Conservation (phyloP, 129 eudicot genomes). For the Chrysanthemum seticuspe region DNA sequence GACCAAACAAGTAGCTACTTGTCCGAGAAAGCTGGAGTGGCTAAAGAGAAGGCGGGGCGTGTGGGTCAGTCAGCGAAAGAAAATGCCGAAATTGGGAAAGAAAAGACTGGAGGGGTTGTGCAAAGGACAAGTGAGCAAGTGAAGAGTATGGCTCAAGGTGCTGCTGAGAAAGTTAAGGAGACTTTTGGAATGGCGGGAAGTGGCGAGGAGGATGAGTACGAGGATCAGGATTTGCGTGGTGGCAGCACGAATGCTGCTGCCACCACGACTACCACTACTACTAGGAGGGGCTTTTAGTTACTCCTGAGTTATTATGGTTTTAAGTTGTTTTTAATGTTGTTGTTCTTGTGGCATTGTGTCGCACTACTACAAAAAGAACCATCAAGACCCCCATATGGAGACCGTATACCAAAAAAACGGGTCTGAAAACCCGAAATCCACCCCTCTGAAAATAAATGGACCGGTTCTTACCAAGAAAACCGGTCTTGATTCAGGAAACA, state of each 20-base stretch:
- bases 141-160: slow-evolving; percentile 63
- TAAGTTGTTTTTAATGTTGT: neutral
- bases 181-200: slow-evolving; percentile 56
- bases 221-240: neutral
- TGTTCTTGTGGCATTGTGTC: slow-evolving; percentile 19
- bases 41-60: slow-evolving; percentile 32
- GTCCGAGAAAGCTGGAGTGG: slow-evolving; percentile 41
- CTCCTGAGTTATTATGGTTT: neutral
- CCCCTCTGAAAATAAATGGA: no score
- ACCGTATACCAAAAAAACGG: no score
- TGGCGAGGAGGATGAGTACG: slow-evolving; percentile 34
- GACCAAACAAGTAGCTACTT: slow-evolving; percentile 49
- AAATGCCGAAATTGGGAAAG: slow-evolving; percentile 57
- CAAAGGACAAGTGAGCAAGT: slow-evolving; percentile 60
- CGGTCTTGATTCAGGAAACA: no score
- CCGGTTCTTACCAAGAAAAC: no score
- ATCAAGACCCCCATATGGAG: no score
- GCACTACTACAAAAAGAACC: no score
- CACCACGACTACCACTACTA: slow-evolving; percentile 2
- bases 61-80: slow-evolving; percentile 40
- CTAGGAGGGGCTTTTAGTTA: neutral
- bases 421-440: no score
- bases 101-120: slow-evolving; percentile 47
- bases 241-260: neutral
- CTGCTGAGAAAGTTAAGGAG: slow-evolving; percentile 49